Base-by-base conservation (phyloP, 176 grass and related monocot species). In the Oryza glumipatula region DNA sequence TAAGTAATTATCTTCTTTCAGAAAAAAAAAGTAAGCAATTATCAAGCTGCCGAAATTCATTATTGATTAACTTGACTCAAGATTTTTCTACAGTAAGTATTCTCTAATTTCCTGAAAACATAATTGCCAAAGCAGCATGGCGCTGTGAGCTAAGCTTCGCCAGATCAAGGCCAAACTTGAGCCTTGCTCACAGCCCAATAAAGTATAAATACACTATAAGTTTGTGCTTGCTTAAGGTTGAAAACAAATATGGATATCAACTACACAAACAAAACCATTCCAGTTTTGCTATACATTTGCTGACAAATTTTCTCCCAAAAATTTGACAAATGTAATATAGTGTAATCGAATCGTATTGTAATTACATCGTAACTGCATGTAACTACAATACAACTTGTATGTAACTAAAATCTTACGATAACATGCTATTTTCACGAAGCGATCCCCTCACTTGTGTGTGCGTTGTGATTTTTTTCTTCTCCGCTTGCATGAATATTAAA, bases 131-230 rank as follows among this genome's bases (percentile, higher is more conserved):
- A 71, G 51, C 26, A 72, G 26, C 44, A 63, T 33, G 23, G n/a
- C 9, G 17, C 82, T 69, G 51, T 16, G 68, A 22, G 35, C 16
- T 24, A 70, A 32, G 51, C 12, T 23, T 33, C 1, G 11, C n/a
- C 22, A 65, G 35, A 36, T 67, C 12, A 65, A 77, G 75, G 11
- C 7, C 35, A 78, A 73, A 35, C 19, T 45, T 22, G 11, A 69
- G 35, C 33, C 68, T 60, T 77, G 75, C 66, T 71, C 66, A 86
- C 7, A 72, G 36, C 3, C 13, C 6, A 41, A 65, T 39, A 36
- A 15, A 19, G 4, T 19, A 0, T 7, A 63, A 65, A 49, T 9
- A 10, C 7, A 80, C 3, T 44, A 80, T 75, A 68, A n/a, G 32
- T n/a, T 11, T 33, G 44, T 51, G 5, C 32, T 67, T 58, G 11